phyloP scores from a whole-genome alignment of 2,329 filamentous ascomycete species.

The Acarospora socialis region DNA sequence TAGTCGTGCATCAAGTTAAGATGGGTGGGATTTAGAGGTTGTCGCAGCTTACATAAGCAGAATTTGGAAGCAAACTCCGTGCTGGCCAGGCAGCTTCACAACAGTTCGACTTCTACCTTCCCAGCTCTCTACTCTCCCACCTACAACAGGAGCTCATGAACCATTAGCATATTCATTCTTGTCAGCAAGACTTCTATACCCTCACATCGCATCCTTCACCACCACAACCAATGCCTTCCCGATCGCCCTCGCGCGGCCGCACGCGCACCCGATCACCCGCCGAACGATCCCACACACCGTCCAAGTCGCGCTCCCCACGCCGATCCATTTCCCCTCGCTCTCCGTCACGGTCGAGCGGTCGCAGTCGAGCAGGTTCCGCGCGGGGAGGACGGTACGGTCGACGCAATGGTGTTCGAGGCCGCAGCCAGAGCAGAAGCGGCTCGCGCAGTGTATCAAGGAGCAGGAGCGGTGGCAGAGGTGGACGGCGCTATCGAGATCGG shows the following conservation, averaged over 20 bases:
- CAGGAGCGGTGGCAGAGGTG: slow-evolving; percentile 27
- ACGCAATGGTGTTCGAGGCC: slow-evolving; percentile 18
- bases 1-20: no score
- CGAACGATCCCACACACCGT: slow-evolving; percentile 13
- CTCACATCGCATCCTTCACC: no score
- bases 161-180: no score
- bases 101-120: no score
- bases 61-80: no score
- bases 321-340: slow-evolving; percentile 25
- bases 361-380: slow-evolving; percentile 18
- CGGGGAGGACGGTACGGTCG: slow-evolving; percentile 13
- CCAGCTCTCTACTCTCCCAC: no score
- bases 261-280: slow-evolving; percentile 18
- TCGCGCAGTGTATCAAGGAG: slow-evolving; percentile 17
- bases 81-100: no score
- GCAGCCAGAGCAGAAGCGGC: slow-evolving; percentile 22
- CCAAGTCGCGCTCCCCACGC: slow-evolving; percentile 16
- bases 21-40: no score
- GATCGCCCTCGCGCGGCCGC: slow-evolving; percentile 17
- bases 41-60: no score
- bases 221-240: slow-evolving; percentile 11
- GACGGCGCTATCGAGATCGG: slow-evolving; percentile 24
- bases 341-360: slow-evolving; percentile 19
- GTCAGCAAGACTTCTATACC: no score
- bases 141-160: no score